Conservation (phyloP, 169 alveolate genomes). For the Plasmodium inui region DNA sequence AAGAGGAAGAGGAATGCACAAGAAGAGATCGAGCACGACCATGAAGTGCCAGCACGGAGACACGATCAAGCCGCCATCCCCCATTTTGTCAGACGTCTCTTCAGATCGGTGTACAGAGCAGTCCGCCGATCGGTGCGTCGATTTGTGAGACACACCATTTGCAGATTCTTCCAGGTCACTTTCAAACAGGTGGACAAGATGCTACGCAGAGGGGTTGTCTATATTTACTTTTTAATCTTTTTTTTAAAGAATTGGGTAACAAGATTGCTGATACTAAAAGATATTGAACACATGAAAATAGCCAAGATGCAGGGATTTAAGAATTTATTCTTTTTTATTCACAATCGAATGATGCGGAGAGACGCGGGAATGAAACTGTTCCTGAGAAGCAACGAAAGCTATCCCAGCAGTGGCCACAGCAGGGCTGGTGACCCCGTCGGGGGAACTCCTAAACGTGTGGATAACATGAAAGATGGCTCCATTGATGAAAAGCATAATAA, state of each 20-base stretch:
- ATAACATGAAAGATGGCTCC: neutral
- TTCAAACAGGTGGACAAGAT: neutral
- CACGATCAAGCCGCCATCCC: neutral
- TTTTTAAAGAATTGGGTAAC: slow-evolving; percentile 64
- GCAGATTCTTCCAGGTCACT: neutral
- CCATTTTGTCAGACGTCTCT: neutral
- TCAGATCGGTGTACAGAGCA: neutral
- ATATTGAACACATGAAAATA: slow-evolving; percentile 69
- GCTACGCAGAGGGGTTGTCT: neutral
- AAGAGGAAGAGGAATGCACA: neutral
- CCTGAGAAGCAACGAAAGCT: neutral
- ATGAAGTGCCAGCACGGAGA: neutral
- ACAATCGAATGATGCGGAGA: slow-evolving; percentile 18
- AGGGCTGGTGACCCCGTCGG: neutral
- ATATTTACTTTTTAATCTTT: slow-evolving; percentile 32
- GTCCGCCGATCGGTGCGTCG: neutral
- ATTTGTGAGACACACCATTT: neutral
- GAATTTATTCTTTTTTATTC: slow-evolving; percentile 66
- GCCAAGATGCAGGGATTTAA: slow-evolving; percentile 65
- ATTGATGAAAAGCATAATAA: neutral
- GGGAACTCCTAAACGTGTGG: neutral
- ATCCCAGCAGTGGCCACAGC: neutral
- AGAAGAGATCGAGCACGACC: neutral
- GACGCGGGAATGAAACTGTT: neutral
- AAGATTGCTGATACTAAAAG: slow-evolving; percentile 52